phyloP scores from a whole-genome alignment of 805 yeast species.

The Suhomyces prunicola region DNA sequence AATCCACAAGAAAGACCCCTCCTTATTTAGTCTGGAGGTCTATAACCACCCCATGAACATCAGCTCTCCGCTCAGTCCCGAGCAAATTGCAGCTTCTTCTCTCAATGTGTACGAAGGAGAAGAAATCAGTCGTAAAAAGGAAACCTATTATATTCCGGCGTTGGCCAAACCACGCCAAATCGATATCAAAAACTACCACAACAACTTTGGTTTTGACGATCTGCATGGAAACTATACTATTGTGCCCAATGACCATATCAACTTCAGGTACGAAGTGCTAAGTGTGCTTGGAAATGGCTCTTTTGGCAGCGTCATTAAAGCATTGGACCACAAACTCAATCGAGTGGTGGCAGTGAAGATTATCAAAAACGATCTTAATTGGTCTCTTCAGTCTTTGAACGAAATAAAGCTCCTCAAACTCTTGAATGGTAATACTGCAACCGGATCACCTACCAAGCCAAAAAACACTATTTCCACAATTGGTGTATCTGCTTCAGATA shows the following conservation, averaged over 20 bases:
- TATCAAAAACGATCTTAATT: constrained; percentile 66
- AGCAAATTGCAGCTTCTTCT: neutral
- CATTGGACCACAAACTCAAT: constrained; percentile 58
- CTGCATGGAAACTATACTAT: constrained; percentile 57
- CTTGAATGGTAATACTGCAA: constrained; percentile 25
- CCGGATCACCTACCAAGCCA: neutral
- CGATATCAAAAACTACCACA: constrained; percentile 36
- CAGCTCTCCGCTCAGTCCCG: constrained; percentile 1
- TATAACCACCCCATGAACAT: neutral
- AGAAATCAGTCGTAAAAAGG: constrained; percentile 50
- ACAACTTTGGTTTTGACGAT: constrained; percentile 75
- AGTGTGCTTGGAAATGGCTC: constrained; percentile 70
- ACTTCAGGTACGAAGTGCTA: constrained; percentile 66
- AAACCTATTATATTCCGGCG: constrained; percentile 51
- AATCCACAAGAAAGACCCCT: constrained; percentile 25
- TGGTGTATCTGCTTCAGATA: too few species aligned
- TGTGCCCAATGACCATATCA: constrained; percentile 64
- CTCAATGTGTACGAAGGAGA: constrained; percentile 59
- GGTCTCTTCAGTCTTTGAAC: constrained; percentile 73
- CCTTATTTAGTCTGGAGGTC: constrained; percentile 16
- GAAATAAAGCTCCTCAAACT: constrained; percentile 67
- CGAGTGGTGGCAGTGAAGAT: constrained; percentile 71
- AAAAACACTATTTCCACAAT: too few species aligned
- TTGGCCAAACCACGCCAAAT: constrained; percentile 19
- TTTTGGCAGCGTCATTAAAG: constrained; percentile 73